Conservation (phyloP, 169 alveolate genomes). For the Plasmodium knowlesi region DNA sequence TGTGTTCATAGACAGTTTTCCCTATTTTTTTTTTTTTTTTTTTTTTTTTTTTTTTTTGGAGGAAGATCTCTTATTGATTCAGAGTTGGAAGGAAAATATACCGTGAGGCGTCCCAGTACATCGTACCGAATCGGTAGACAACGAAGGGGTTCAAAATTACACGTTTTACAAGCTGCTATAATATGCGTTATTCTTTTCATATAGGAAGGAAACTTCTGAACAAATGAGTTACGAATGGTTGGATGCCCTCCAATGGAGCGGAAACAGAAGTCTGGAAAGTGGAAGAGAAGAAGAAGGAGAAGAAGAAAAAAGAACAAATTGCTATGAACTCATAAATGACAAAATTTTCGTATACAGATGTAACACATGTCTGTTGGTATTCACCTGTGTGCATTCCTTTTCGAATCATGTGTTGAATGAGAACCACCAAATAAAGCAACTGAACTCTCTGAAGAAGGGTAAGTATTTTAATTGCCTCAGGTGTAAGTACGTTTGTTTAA, state of each 20-base stretch:
- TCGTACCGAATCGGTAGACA: not conserved
- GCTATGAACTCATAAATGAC: conserved; percentile 35
- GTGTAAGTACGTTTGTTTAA: conserved; percentile 59
- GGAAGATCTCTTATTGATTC: not conserved
- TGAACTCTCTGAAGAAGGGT: conserved; percentile 48
- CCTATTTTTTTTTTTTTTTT: not conserved
- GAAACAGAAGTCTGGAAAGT: not conserved
- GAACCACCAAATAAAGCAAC: conserved; percentile 61
- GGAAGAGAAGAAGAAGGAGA: not conserved
- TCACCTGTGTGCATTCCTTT: conserved; percentile 61
- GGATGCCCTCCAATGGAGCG: not conserved
- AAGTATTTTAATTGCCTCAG: conserved; percentile 59
- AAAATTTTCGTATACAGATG: conserved; percentile 51
- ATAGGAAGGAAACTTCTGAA: not conserved
- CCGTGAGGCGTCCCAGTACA: not conserved
- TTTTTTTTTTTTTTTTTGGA: not conserved
- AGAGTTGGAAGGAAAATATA: not conserved
- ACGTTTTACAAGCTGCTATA: not conserved
- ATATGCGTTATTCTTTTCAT: not conserved
- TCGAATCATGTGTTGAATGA: conserved; percentile 35
- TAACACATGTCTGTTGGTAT: conserved; percentile 38
- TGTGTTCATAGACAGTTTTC: not conserved
- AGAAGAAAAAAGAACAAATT: not conserved
- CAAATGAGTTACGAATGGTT: not conserved
- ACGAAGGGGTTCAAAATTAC: not conserved